These are phyloP conservation scores for Microbotryum intermedium DNA, from an alignment of 1,284 basidiomycete genomes.

Conservation along the genomic window DNA sequence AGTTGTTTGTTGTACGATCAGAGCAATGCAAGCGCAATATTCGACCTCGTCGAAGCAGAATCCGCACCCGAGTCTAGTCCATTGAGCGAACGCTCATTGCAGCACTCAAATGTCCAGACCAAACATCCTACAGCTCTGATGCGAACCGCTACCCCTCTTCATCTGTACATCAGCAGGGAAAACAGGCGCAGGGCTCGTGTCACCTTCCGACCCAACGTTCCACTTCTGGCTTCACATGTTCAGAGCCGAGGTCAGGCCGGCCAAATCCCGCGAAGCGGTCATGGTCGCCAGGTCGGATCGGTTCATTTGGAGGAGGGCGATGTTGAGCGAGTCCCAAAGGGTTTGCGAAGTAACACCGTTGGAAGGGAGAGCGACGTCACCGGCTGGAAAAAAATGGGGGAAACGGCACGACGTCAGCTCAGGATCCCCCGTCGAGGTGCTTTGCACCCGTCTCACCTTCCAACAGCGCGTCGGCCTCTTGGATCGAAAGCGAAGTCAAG, in stretches of 20 bases:
- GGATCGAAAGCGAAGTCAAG: constrained; percentile 71
- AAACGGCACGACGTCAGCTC: neutral
- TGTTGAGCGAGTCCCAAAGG: constrained; percentile 67
- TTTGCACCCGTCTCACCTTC: constrained; percentile 31
- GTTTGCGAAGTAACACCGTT: constrained; percentile 65
- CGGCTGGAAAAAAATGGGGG: constrained; percentile 9
- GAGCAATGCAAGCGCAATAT: too few relatives aligned
- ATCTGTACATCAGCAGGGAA: too few relatives aligned
- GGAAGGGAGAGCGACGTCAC: constrained; percentile 36
- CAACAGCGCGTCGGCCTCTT: constrained; percentile 51
- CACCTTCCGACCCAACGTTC: too few relatives aligned
- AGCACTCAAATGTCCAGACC: too few relatives aligned
- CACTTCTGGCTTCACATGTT: too few relatives aligned
- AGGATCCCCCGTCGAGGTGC: neutral
- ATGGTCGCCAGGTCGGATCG: constrained; percentile 17
- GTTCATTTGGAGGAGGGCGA: constrained; percentile 26
- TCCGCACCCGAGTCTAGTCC: too few relatives aligned
- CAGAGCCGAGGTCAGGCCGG: neutral
- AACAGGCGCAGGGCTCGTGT: too few relatives aligned
- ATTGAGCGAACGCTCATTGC: too few relatives aligned
- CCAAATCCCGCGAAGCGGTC: constrained; percentile 13
- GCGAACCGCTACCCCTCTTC: too few relatives aligned
- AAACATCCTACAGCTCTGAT: too few relatives aligned
- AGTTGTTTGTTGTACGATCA: too few relatives aligned
- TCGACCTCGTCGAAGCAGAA: too few relatives aligned